phyloP scores from a whole-genome alignment of 192 early-diverging fungal species.

The Tieghemiomyces parasiticus region DNA sequence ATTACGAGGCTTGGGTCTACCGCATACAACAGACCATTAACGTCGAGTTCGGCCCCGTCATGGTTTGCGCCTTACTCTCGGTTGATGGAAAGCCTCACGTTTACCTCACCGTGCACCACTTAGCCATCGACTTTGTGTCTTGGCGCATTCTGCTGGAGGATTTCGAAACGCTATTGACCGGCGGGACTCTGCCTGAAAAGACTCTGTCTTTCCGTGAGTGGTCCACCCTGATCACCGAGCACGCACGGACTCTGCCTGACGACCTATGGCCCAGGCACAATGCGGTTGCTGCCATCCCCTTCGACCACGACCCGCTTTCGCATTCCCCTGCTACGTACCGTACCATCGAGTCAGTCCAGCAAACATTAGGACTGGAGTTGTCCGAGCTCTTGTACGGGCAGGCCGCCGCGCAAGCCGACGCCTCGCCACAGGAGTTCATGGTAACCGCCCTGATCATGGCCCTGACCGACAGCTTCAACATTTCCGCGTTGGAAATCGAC shows the following conservation, averaged over 20 bases:
- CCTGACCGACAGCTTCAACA: neutral
- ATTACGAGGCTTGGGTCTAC: neutral
- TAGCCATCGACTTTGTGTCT: constrained; percentile 19
- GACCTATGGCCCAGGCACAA: neutral
- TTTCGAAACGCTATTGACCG: constrained; percentile 11
- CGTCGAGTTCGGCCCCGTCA: neutral
- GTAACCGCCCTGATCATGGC: neutral
- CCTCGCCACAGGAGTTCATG: constrained; percentile 4
- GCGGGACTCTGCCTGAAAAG: constrained; percentile 12
- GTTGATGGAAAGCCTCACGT: constrained; percentile 13
- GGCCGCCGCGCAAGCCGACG: neutral
- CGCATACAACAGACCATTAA: neutral
- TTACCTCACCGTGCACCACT: constrained; percentile 18
- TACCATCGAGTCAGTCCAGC: no score
- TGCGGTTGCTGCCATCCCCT: neutral
- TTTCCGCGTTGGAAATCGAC: constrained; percentile 1
- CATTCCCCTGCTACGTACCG: neutral
- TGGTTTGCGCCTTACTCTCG: constrained; percentile 8
- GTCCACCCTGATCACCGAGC: constrained; percentile 3
- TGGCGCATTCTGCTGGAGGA: constrained; percentile 23
- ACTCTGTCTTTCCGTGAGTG: constrained; percentile 16
- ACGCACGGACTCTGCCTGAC: constrained; percentile 5
- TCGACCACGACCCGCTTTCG: neutral
- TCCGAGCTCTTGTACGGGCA: neutral
- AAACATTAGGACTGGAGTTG: neutral